Percentiles rank a stretch among this genome's conserved stretches.
phyloP scores from a whole-genome alignment of 441 rosid genomes.

The Populus hybrid region DNA sequence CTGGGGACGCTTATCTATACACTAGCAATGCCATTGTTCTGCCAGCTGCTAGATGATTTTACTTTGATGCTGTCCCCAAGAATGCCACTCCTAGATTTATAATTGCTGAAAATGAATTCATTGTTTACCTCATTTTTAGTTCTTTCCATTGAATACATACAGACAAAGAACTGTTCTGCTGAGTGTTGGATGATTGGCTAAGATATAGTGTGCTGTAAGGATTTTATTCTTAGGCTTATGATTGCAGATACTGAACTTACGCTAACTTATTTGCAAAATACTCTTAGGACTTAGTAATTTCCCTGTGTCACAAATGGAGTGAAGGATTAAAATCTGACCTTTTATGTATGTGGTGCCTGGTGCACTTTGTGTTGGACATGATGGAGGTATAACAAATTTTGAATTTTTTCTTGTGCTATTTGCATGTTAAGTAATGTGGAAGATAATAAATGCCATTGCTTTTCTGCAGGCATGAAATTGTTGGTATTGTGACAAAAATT shows the following conservation, averaged over 20 bases:
- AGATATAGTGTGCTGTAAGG: background rate
- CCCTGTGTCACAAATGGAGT: no score
- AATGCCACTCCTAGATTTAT: no score
- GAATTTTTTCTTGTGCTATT: background rate
- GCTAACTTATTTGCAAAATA: no score
- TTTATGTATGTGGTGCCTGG: background rate
- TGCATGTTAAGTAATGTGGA: constrained; percentile 3
- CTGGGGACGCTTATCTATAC: no score
- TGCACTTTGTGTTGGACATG: background rate
- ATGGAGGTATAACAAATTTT: background rate
- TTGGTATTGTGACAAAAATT: constrained; percentile 22
- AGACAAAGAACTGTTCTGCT: background rate
- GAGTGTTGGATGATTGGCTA: background rate
- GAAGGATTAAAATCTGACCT: background rate
- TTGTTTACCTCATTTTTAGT: background rate
- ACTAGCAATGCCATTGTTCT: no score
- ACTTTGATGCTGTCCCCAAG: no score
- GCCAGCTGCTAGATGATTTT: no score
- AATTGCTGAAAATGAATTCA: background rate
- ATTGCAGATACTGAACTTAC: background rate
- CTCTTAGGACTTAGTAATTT: no score
- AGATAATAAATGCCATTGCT: constrained; percentile 8
- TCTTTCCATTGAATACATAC: background rate
- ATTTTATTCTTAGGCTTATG: background rate
- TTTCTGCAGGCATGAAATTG: constrained; percentile 35